Base-by-base conservation (phyloP, 805 yeast genomes). In the Candida pseudofarinosa region DNA sequence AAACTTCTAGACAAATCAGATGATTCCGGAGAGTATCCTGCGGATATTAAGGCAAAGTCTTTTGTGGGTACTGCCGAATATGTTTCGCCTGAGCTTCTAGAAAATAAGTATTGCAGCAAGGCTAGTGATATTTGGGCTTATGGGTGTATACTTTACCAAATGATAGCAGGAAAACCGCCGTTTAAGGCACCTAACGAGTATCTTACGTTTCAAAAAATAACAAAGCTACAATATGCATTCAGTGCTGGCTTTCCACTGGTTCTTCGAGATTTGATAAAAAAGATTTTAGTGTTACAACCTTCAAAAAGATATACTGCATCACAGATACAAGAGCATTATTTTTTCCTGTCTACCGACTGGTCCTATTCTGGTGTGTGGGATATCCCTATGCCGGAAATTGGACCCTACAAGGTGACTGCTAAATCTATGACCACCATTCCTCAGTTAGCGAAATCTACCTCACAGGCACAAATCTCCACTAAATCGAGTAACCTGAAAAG, bases 1-100 rank as follows among this genome's bases (percentile, higher is more conserved):
- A 81, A 83, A 51, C 62, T 86, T 37, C 60, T 86, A 20, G 87
- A 83, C n/a, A 67, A 68, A 43, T 66, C 66, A 28, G 69, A 69
- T 18, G 65, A 57, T 15, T 63, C 71, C n/a, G 80, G 76, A 32
- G 67, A 63, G 7, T 85, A 80, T 54, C 89, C 90, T 7, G 55
- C 73, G 13, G 84, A 84, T 53, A 79, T 81, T 1, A 73, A 80
- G 52, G 89, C 93, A 4, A 82, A 77, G 50, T 85, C 93, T 0
- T 86, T 86, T 64, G 95, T 86, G 20, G 95, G 95, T 3, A 85
- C 91, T 0, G 91, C 91, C 0, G 91, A 85, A 52, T 85, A 85
- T 53, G 90, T 85, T 4, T 82, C 90, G 0, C 95, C 95, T 0
- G 95, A 86, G 54, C 65, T 86, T 32, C 66, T 86, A 45, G 87